Base-by-base conservation (phyloP, 768 basidiomycete species). In the Trametes maxima region DNA sequence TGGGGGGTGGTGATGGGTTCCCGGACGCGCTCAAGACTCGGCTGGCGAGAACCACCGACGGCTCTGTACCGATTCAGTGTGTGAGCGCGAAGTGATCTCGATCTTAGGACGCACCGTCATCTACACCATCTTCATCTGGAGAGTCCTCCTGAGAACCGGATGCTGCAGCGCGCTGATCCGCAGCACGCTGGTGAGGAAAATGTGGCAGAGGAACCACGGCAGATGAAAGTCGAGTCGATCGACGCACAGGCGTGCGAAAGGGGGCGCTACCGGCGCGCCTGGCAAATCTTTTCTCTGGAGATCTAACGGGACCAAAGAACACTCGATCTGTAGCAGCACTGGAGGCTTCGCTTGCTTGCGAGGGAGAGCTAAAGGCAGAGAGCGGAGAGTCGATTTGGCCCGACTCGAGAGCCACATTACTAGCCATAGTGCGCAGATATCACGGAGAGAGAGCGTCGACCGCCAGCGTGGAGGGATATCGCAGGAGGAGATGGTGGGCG, bases 1-100 rank as follows among this genome's bases (percentile, higher is more conserved):
- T 68, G 1, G 84, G 84, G 5, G 84, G 84, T 17, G 90, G 89
- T 17, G 90, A 92, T 17, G 90, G 90, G 67, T 92, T 92, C 67
- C 85, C 85, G 59, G 84, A 82, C 53, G 90, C 90, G 51, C 84
- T 80, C 46, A 87, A 79, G 47, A 92, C 83, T 73, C 75, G 85
- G 63, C 77, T 82, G 35, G 87, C 90, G 50, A 92, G 76, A 5
- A 80, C 79, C 57, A 88, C 87, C 2, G 88, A 82, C 10, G 88
- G 89, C 69, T 91, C 90, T 71, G 58, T 8, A 43, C 47, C 10
- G n/a, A 43, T 12, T 40, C 28, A 19, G n/a, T 22, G 3, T 36
- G 36, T 25, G 16, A 24, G 8, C n/a, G 24, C 36, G 40, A 7
- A 11, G 42, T n/a, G 12, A 37, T 3, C 10, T 14, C 5, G 42